These are phyloP conservation scores for Cladosporium sp. DNA, from an alignment of 2,329 filamentous ascomycete genomes.

Conservation along the genomic window DNA sequence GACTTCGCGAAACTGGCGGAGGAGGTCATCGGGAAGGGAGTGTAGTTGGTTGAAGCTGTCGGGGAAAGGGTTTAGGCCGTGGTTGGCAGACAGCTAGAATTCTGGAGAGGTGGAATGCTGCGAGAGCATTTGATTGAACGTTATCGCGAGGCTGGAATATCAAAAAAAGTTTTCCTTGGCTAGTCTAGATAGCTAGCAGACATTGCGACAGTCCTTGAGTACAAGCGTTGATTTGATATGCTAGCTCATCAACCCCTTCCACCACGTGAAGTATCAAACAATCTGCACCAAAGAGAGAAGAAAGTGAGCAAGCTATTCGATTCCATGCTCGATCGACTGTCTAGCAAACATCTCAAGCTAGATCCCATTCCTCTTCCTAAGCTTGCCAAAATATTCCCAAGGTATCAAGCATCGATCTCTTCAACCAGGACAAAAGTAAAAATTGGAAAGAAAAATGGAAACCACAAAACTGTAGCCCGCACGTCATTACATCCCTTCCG, in stretches of 20 bases:
- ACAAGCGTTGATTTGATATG: too few relatives aligned
- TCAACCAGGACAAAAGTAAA: not conserved
- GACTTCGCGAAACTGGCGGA: slow-evolving; percentile 76
- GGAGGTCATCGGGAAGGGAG: slow-evolving; percentile 25
- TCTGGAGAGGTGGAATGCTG: too few relatives aligned
- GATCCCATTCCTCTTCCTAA: not conserved
- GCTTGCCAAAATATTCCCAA: not conserved
- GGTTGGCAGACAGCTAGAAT: too few relatives aligned
- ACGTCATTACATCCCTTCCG: not conserved
- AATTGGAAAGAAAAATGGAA: not conserved
- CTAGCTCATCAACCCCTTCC: not conserved
- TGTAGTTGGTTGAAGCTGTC: not conserved
- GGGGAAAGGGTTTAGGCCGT: too few relatives aligned
- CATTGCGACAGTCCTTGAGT: too few relatives aligned
- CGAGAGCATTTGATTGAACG: too few relatives aligned
- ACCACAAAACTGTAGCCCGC: not conserved
- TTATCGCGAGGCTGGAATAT: too few relatives aligned
- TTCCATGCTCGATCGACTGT: not conserved
- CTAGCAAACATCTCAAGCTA: not conserved
- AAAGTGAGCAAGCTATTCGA: not conserved
- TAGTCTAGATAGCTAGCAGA: too few relatives aligned
- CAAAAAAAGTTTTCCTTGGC: too few relatives aligned
- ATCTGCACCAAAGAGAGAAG: not conserved
- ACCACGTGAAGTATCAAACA: not conserved
- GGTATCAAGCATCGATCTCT: not conserved